Conservation (phyloP, 495 filamentous ascomycete species). For the Lasiosphaeria ovina region DNA sequence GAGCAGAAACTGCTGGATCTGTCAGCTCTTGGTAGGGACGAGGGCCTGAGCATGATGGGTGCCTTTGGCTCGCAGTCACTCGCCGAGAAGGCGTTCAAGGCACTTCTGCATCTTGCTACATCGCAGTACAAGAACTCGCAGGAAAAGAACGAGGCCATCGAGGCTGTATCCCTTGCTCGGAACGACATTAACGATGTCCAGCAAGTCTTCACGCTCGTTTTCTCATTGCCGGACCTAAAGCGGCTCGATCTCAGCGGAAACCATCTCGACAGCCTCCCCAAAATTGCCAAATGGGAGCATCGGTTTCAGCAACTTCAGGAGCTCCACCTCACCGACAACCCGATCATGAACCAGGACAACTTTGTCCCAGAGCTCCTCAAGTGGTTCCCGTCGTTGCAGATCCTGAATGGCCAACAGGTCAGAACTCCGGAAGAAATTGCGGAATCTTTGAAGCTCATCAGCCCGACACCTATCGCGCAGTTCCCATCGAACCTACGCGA, state of each 20-base stretch:
- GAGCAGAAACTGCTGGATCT: constrained; percentile 74
- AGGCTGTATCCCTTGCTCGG: constrained; percentile 71
- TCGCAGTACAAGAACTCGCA: constrained; percentile 62
- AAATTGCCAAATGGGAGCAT: constrained; percentile 74
- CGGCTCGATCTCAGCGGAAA: constrained; percentile 84
- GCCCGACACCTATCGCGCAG: constrained; percentile 64
- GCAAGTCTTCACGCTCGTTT: constrained; percentile 67
- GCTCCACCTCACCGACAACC: constrained; percentile 73
- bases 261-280: constrained; percentile 62
- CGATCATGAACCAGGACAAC: constrained; percentile 59
- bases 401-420: constrained; percentile 68
- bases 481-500: constrained; percentile 71
- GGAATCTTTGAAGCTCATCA: constrained; percentile 35
- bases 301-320: constrained; percentile 76
- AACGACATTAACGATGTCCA: constrained; percentile 70
- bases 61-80: constrained; percentile 68
- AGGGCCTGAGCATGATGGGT: constrained; percentile 64
- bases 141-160: constrained; percentile 67
- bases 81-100: constrained; percentile 86
- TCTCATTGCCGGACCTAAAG: constrained; percentile 75
- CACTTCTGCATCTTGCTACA: constrained; percentile 78
- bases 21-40: constrained; percentile 68
- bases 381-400: constrained; percentile 76
- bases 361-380: constrained; percentile 69
- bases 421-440: constrained; percentile 66